These are phyloP conservation scores for Ustilago loliicola DNA, from an alignment of 1,284 basidiomycete species.

Conservation along the genomic window DNA sequence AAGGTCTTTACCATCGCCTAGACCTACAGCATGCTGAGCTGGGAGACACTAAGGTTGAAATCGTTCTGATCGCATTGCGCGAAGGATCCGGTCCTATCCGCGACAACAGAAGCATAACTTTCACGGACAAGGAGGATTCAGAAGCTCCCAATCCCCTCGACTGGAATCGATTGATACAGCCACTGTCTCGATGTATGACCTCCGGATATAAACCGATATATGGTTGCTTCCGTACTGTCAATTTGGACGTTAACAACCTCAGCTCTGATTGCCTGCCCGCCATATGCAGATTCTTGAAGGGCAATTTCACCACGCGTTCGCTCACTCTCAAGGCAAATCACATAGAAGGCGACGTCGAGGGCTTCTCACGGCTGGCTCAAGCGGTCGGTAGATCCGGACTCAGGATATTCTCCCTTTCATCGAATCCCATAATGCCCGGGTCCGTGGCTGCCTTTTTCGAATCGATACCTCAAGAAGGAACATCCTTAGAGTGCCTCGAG, in stretches of 20 bases:
- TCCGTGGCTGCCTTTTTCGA: slow-evolving; percentile 37
- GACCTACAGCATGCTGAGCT: slow-evolving; percentile 19
- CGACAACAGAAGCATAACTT: background rate
- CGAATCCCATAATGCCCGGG: slow-evolving; percentile 25
- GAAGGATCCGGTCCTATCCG: background rate
- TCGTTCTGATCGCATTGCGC: slow-evolving; percentile 13
- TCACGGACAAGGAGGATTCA: background rate
- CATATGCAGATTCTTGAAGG: slow-evolving; percentile 19
- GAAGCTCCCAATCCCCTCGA: background rate
- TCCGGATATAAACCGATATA: background rate
- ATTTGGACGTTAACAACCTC: slow-evolving; percentile 25
- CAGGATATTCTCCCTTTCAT: slow-evolving; percentile 9
- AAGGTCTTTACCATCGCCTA: slow-evolving; percentile 26
- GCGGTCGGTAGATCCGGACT: slow-evolving; percentile 22
- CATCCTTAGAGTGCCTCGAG: slow-evolving; percentile 20
- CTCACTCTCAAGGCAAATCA: slow-evolving; percentile 26
- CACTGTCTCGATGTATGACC: background rate
- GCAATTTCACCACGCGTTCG: slow-evolving; percentile 13
- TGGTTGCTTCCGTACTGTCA: slow-evolving; percentile 13
- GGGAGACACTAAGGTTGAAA: slow-evolving; percentile 11
- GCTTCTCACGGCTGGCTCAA: slow-evolving; percentile 4
- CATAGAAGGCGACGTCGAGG: slow-evolving; percentile 9
- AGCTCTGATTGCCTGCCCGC: slow-evolving; percentile 21
- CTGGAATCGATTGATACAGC: slow-evolving; percentile 3
- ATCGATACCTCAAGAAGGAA: slow-evolving; percentile 25